These are phyloP conservation scores for Chenopodium quinoa DNA, from an alignment of 148 eudicot genomes.

Conservation along the genomic window DNA sequence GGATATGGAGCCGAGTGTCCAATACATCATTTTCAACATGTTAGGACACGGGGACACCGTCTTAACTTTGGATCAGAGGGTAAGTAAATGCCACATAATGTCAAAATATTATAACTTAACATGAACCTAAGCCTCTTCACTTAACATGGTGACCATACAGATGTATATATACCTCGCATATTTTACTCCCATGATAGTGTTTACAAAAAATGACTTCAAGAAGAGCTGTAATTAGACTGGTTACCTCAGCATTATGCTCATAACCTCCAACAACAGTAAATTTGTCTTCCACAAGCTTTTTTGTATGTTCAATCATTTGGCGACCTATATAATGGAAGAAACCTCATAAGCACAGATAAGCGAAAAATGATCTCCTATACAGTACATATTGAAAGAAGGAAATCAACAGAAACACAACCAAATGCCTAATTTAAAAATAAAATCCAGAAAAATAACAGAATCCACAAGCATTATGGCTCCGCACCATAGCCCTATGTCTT, in stretches of 20 bases:
- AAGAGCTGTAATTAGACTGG: neutral
- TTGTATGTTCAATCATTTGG: conserved; percentile 96
- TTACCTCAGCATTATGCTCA: conserved; percentile 93
- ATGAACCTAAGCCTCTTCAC: neutral
- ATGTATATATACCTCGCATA: neutral
- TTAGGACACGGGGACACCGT: too few relatives aligned
- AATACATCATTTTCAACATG: too few relatives aligned
- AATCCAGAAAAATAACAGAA: neutral
- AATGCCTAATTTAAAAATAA: neutral
- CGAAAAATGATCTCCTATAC: neutral
- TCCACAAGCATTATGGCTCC: neutral
- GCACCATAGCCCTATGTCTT: neutral
- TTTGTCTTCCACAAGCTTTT: conserved; percentile 89
- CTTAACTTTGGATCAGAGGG: neutral
- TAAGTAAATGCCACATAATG: too few relatives aligned
- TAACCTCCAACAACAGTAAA: conserved; percentile 75
- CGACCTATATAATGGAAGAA: conserved; percentile 57
- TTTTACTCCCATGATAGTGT: neutral
- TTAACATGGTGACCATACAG: neutral
- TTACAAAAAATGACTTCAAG: neutral
- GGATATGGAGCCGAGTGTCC: too few relatives aligned
- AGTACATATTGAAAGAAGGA: neutral
- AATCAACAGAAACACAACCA: neutral
- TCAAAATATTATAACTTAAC: neutral
- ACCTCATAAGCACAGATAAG: conserved; percentile 23